Conservation (phyloP, 2,329 filamentous ascomycete genomes). For the Apiospora malaysiana region DNA sequence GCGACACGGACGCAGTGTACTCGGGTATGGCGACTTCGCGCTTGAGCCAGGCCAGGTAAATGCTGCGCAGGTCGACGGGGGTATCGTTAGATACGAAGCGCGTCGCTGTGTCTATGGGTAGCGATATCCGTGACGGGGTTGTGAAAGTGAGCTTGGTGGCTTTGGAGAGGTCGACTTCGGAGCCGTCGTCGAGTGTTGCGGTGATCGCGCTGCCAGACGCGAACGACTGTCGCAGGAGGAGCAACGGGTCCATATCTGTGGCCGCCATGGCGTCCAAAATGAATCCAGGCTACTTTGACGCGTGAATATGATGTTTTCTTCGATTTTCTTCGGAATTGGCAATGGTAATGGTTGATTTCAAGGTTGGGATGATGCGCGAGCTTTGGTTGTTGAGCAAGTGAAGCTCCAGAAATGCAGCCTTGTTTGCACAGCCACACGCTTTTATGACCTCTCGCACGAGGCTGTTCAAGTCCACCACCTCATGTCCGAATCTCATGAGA, state of each 20-base stretch:
- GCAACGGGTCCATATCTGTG: constrained; percentile 74
- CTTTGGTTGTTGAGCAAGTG: constrained; percentile 13
- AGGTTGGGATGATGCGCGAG: constrained; percentile 10
- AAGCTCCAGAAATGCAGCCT: constrained; percentile 17
- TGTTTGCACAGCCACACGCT: constrained; percentile 4
- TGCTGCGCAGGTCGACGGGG: constrained; percentile 85
- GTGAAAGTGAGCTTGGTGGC: constrained; percentile 83
- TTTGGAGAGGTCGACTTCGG: constrained; percentile 70
- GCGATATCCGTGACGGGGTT: constrained; percentile 61
- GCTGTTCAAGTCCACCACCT: not conserved
- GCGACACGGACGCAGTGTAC: constrained; percentile 84
- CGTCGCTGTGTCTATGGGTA: constrained; percentile 76
- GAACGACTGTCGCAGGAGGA: constrained; percentile 85
- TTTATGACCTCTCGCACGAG: constrained; percentile 3
- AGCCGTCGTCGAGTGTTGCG: constrained; percentile 74
- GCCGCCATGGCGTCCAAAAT: constrained; percentile 56
- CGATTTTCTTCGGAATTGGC: not conserved
- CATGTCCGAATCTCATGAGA: not conserved
- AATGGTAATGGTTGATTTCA: not conserved
- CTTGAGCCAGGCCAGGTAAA: constrained; percentile 96
- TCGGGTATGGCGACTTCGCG: constrained; percentile 88
- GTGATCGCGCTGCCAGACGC: constrained; percentile 71
- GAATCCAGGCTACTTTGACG: not conserved
- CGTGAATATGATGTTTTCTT: not conserved
- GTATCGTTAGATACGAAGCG: constrained; percentile 83